phyloP scores from a whole-genome alignment of 208 protist genomes.

The Trypanosoma scelopori region DNA sequence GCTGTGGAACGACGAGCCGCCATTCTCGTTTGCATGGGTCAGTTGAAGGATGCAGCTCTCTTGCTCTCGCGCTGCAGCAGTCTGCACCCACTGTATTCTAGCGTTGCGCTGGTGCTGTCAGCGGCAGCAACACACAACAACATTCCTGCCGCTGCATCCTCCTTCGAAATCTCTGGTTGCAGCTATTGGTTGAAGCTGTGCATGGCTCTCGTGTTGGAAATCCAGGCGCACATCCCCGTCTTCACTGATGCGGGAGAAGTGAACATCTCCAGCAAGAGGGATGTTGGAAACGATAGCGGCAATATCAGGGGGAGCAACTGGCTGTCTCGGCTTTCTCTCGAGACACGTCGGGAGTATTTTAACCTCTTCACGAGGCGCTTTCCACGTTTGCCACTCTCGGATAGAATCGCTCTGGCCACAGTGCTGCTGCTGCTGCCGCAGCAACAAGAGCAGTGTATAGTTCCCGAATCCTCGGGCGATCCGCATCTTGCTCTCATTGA shows the following conservation, averaged over 20 bases:
- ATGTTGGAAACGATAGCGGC: neutral
- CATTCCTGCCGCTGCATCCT: slow-evolving; percentile 11
- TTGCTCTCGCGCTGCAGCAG: slow-evolving; percentile 52
- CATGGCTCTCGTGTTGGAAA: slow-evolving; percentile 38
- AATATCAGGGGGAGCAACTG: slow-evolving; percentile 3
- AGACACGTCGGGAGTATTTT: slow-evolving; percentile 34
- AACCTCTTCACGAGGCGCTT: slow-evolving; percentile 34
- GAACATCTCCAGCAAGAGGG: neutral
- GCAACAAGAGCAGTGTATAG: neutral
- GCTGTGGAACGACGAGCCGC: slow-evolving; percentile 78
- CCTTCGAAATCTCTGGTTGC: slow-evolving; percentile 24
- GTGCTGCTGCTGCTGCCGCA: slow-evolving; percentile 49
- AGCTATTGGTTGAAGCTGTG: slow-evolving; percentile 65
- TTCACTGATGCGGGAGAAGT: neutral
- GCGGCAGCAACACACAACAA: slow-evolving; percentile 27
- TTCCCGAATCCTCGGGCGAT: neutral
- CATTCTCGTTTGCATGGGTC: slow-evolving; percentile 60
- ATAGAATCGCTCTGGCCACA: slow-evolving; percentile 50
- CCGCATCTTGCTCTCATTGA: slow-evolving; percentile 37
- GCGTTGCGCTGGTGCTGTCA: slow-evolving; percentile 56
- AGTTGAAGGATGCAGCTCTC: slow-evolving; percentile 46
- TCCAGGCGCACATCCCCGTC: slow-evolving; percentile 2
- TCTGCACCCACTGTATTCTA: slow-evolving; percentile 56
- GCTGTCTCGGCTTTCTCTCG: slow-evolving; percentile 19
- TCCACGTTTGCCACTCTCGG: slow-evolving; percentile 45